phyloP scores from a whole-genome alignment of 1,139 yeast species.

The Debaryomycetaceae sp. region DNA sequence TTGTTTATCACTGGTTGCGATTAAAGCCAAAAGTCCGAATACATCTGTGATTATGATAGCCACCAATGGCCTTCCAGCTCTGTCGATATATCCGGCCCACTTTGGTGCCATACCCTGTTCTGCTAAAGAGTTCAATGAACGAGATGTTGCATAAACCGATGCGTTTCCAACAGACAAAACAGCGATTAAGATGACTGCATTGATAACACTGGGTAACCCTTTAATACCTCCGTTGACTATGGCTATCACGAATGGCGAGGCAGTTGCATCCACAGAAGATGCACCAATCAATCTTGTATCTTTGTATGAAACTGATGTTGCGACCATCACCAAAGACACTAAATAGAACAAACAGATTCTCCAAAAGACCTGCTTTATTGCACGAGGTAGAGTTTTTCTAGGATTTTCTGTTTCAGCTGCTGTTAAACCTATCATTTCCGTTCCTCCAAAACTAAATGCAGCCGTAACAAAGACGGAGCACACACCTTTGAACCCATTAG shows the following conservation, averaged over 20 bases:
- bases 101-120: constrained; percentile 33
- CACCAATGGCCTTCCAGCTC: constrained; percentile 34
- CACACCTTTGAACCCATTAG: constrained; percentile 24
- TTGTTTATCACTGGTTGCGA: constrained; percentile 22
- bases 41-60: constrained; percentile 22
- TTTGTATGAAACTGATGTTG: constrained; percentile 31
- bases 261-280: constrained; percentile 43
- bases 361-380: constrained; percentile 33
- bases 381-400: constrained; percentile 28
- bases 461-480: constrained; percentile 28
- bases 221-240: constrained; percentile 49
- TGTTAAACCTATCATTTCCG: constrained; percentile 32
- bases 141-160: constrained; percentile 32
- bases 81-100: constrained; percentile 27
- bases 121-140: constrained; percentile 33
- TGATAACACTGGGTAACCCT: constrained; percentile 53
- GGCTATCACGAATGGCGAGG: constrained; percentile 64
- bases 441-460: constrained; percentile 24
- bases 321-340: constrained; percentile 31
- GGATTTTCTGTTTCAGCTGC: constrained; percentile 35
- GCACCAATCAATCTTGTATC: constrained; percentile 28
- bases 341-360: constrained; percentile 28
- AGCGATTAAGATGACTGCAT: constrained; percentile 47
- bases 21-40: constrained; percentile 28
- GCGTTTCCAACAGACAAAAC: constrained; percentile 42